Evolutionary conservation across 306 rosid genomes (phyloP), one percentile per base, ranked within the genome.

Genomic region (Medicago lupulina): DNA sequence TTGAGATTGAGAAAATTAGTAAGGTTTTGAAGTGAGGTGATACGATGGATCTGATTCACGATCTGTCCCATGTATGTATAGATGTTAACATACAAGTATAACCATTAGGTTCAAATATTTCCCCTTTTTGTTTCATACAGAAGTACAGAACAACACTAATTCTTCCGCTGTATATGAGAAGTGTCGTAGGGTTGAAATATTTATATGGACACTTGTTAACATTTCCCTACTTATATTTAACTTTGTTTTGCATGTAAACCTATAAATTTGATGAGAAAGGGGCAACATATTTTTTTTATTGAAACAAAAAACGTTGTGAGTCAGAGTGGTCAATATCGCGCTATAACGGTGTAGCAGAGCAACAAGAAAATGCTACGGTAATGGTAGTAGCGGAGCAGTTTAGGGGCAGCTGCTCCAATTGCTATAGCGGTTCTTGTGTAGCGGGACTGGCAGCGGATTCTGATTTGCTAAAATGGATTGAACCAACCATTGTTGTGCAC

Each of bases 1-100:
- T 31, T 74, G 25, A 81, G 75, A 8, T 23, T 64, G 61, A 53
- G 66, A 81, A 78, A 78, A 38, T 3, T 11, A 6, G 17, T 40
- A 49, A 13, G 73, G 36, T 25, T 67, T 44, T 67, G 51, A 80
- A 67, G 63, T 31, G n/a, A 38, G 44, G 34, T 25, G 66, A 67
- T 51, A 15, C 17, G 51, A 17, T 16, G 60, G 69, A 68, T 31
- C 39, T 36, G 34, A 25, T 44, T 9, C 38, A 55, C 50, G 47
- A 47, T 43, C 57, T 61, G n/a, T 43, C 46, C 16, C 40, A 7
- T 78, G 80, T 53, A 23, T 13, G 49, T 65, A 53, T 76, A 67
- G 63, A 72, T 46, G 66, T n/a, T 12, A 5, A 72, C 36, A 15
- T 28, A 28, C 31, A 3, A 28, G 31, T 23, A 49, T 73, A 40